These are phyloP conservation scores for Lentinula edodes DNA, from an alignment of 768 basidiomycete species.

Conservation along the genomic window DNA sequence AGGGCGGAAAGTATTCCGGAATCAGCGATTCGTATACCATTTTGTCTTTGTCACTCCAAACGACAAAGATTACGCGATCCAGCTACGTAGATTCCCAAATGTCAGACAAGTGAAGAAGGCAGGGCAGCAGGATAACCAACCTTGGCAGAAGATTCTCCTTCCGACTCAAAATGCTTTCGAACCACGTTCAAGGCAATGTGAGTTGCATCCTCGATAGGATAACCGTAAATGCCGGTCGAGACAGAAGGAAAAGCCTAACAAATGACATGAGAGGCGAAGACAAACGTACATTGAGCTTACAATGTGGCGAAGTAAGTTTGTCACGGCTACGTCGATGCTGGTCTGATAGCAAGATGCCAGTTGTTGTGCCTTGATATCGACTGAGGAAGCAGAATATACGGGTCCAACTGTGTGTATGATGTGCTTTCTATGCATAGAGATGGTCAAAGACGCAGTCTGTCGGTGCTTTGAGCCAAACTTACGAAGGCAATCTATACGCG, in stretches of 20 bases:
- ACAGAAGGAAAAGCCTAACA: slow-evolving; percentile 74
- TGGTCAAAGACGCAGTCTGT: not conserved
- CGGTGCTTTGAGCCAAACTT: slow-evolving; percentile 16
- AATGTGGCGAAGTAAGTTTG: slow-evolving; percentile 57
- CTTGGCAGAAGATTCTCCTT: slow-evolving; percentile 41
- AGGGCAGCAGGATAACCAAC: slow-evolving; percentile 12
- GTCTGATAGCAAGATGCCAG: slow-evolving; percentile 65
- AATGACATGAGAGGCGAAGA: not conserved
- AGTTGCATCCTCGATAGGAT: slow-evolving; percentile 71
- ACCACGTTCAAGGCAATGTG: slow-evolving; percentile 59
- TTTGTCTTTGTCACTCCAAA: slow-evolving; percentile 63
- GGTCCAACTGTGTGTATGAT: slow-evolving; percentile 85
- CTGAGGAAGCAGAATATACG: slow-evolving; percentile 40
- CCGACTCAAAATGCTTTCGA: slow-evolving; percentile 52
- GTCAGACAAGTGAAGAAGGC: not conserved
- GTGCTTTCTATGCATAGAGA: slow-evolving; percentile 40
- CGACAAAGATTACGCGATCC: slow-evolving; percentile 72
- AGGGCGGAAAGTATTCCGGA: slow-evolving; percentile 57
- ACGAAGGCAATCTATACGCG: slow-evolving; percentile 77
- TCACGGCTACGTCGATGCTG: slow-evolving; percentile 56
- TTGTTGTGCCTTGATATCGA: slow-evolving; percentile 41
- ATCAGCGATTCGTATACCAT: slow-evolving; percentile 42
- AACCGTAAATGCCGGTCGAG: slow-evolving; percentile 76
- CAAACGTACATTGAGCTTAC: slow-evolving; percentile 31
- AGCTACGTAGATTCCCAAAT: slow-evolving; percentile 29